Base-by-base conservation (phyloP, 2,329 filamentous ascomycete genomes). In the Penicillium sp. region DNA sequence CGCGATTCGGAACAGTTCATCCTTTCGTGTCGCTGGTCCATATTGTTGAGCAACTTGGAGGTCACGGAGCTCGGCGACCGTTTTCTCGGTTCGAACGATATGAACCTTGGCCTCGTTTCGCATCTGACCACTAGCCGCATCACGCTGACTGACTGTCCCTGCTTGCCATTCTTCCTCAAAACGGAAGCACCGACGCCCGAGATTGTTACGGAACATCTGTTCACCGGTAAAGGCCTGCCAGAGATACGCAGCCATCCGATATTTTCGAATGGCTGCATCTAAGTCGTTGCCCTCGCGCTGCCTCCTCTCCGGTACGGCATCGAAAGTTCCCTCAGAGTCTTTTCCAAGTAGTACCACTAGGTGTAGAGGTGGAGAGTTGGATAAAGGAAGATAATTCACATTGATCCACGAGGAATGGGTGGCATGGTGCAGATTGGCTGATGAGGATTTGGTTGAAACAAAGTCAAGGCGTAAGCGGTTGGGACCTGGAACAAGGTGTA, bases 171-270 rank as follows among this genome's bases (percentile, higher is more conserved):
- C 91, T 76, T 99, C 95, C 70, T 98, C 95, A 65, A 96, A 93
- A 48, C 93, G 86, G 76, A 97, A 98, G 57, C 87, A 89, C 61
- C 94, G 88, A 62, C 94, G 86, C 9, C 93, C 93, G 68, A 98
- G 87, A 64, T 90, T 91, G 74, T 97, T 91, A 65, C 92, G 89
- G 75, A 88, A 90, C 94, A 98, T 98, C 75, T 98, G 93, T 76
- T 99, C 95, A 7, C 92, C 92, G 0, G 94, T 98, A 72, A 96
- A 98, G 7, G 93, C 92, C 75, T 99, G 95, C 93, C 95, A 98
- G 15, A 98, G 83, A 74, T 98, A 97, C 26, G 92, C 94, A 19
- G 93, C 90, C 91, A 96, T 97, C 66, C 93, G 88, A 75, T 95
- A 97, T 75, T 99, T 99, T 71, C 87, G 88, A 56, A 96, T 85